Percentiles rank a stretch among this genome's conserved stretches.
These are phyloP conservation scores for Globisporangium cederbergense DNA, from an alignment of 352 stramenopile genomes.

Conservation along the genomic window DNA sequence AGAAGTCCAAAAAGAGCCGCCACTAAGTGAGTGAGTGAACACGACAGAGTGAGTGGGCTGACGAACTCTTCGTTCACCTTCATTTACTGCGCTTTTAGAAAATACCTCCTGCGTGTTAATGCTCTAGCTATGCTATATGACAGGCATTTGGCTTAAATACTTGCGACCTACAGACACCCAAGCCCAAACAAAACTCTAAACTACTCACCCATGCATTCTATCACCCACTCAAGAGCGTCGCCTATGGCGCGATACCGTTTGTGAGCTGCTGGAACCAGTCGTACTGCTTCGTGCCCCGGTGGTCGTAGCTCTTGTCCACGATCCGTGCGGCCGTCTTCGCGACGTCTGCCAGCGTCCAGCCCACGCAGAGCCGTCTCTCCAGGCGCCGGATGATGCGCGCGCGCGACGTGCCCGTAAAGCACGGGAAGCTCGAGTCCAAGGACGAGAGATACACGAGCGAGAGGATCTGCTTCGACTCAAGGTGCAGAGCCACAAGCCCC, in stretches of 20 bases:
- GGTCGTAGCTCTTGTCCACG: slow-evolving; percentile 71
- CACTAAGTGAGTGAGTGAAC: not conserved
- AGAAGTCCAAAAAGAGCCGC: slow-evolving; percentile 13
- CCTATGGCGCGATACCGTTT: slow-evolving; percentile 71
- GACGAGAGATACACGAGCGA: slow-evolving; percentile 89
- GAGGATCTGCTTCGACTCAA: slow-evolving; percentile 91
- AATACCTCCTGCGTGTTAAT: not conserved
- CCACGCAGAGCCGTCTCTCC: slow-evolving; percentile 56
- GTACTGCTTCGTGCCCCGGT: slow-evolving; percentile 80
- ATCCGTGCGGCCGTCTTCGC: slow-evolving; percentile 53
- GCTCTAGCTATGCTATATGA: not conserved
- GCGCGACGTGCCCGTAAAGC: slow-evolving; percentile 68
- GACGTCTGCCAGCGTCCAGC: slow-evolving; percentile 47
- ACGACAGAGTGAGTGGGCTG: not conserved
- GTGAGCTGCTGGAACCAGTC: slow-evolving; percentile 87
- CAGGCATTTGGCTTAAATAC: slow-evolving; percentile 6
- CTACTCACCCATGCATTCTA: not conserved
- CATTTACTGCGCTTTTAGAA: not conserved
- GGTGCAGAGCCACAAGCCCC: slow-evolving; percentile 92
- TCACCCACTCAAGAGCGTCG: not conserved
- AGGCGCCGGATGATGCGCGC: slow-evolving; percentile 44
- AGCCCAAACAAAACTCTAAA: not conserved
- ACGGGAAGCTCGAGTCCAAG: slow-evolving; percentile 91
- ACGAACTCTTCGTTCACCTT: not conserved
- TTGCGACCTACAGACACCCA: not conserved